phyloP scores from a whole-genome alignment of 768 basidiomycete species.

The Amanita subjunquillea region DNA sequence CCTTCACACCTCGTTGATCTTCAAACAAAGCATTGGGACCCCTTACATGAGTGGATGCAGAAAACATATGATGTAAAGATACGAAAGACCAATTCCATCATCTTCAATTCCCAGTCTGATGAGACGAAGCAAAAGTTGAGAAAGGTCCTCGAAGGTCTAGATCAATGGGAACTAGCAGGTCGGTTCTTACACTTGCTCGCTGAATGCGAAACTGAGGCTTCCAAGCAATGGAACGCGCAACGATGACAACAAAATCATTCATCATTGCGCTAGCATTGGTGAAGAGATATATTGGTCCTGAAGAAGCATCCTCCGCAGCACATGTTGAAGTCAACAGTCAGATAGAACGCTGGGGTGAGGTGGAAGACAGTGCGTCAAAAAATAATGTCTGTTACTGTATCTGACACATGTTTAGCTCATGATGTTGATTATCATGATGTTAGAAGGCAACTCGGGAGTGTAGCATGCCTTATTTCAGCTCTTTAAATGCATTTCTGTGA shows the following conservation, averaged over 20 bases:
- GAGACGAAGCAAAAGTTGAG: constrained; percentile 56
- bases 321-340: constrained; percentile 94
- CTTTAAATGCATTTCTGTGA: constrained; percentile 12
- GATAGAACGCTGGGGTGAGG: constrained; percentile 98
- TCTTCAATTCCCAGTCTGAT: constrained; percentile 58
- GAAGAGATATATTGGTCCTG: constrained; percentile 62
- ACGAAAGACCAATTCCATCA: constrained; percentile 57
- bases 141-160: constrained; percentile 47
- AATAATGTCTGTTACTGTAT: constrained; percentile 5
- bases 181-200: constrained; percentile 13
- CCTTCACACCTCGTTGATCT: constrained; percentile 68
- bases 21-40: constrained; percentile 82
- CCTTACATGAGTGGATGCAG: constrained; percentile 72
- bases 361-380: constrained; percentile 83
- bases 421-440: constrained; percentile 97
- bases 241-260: constrained; percentile 85
- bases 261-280: constrained; percentile 81
- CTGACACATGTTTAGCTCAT: constrained; percentile 50
- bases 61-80: constrained; percentile 60
- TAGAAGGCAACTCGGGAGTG: constrained; percentile 76
- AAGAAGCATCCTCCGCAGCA: constrained; percentile 77
- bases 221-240: constrained; percentile 83
- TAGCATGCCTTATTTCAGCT: constrained; percentile 46
- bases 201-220: not conserved
- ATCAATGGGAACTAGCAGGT: constrained; percentile 89